phyloP scores from a whole-genome alignment of 495 filamentous ascomycete genomes.

The Patellaria atrata region DNA sequence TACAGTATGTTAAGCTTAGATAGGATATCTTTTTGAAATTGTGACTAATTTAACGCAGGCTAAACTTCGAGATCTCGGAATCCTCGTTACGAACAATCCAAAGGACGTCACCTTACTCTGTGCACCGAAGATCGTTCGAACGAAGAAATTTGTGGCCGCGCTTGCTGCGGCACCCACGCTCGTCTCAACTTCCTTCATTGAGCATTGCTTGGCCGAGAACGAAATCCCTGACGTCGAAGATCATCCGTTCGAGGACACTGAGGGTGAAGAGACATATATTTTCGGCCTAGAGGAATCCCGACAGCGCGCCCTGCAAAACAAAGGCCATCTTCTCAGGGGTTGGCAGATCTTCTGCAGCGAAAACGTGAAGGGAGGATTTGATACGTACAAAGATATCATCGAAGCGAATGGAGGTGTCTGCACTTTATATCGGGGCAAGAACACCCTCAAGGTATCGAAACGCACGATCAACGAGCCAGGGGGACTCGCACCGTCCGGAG shows the following conservation, averaged over 20 bases:
- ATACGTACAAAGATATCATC: slow-evolving; percentile 71
- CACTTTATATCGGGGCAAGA: slow-evolving; percentile 56
- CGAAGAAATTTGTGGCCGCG: slow-evolving; percentile 81
- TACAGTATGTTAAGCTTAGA: slow-evolving; percentile 13
- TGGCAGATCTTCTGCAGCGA: slow-evolving; percentile 70
- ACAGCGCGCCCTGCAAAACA: slow-evolving; percentile 55
- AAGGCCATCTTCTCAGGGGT: slow-evolving; percentile 53
- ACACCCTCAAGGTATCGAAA: slow-evolving; percentile 36
- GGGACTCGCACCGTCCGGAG: too few species aligned
- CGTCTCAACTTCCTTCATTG: slow-evolving; percentile 63
- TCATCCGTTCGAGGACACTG: slow-evolving; percentile 52
- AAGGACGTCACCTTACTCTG: slow-evolving; percentile 71
- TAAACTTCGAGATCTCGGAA: slow-evolving; percentile 70
- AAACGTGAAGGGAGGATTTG: slow-evolving; percentile 60
- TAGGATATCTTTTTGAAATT: background rate
- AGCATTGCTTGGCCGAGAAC: slow-evolving; percentile 49
- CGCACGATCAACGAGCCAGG: slow-evolving; percentile 14
- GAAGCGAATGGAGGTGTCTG: slow-evolving; percentile 79
- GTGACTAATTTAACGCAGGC: slow-evolving; percentile 36
- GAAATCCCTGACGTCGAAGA: slow-evolving; percentile 44
- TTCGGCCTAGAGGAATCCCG: slow-evolving; percentile 53
- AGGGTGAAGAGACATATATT: slow-evolving; percentile 52
- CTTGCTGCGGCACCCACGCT: slow-evolving; percentile 64
- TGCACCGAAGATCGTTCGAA: slow-evolving; percentile 72
- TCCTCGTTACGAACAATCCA: slow-evolving; percentile 61